Base-by-base conservation (phyloP, 768 basidiomycete species). In the Xerocomellus chrysenteron region DNA sequence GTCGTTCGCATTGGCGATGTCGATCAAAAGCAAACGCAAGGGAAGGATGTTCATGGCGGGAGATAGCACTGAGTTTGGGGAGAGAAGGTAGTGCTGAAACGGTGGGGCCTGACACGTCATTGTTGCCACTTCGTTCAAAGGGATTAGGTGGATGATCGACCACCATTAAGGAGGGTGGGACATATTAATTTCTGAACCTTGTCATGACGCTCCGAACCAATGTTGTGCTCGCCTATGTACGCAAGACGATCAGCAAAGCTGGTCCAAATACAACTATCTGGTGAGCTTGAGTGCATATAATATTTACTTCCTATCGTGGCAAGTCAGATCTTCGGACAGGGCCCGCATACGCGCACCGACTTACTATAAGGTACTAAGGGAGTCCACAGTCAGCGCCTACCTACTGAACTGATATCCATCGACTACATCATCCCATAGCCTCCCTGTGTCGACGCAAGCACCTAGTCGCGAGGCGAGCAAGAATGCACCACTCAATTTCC, bases 401-500 rank as follows among this genome's bases (percentile, higher is more conserved):
- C 36, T 41, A 35, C 14, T 17, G 33, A 70, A 66, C 35, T 54
- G 60, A 37, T 69, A 69, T 42, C 52, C 50, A 28, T 43, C n/a
- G 5, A 85, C 79, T 13, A 87, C 81, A 44, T 80, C 79, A 52
- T 91, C 85, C 94, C 94, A 95, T 41, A 98, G 69, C 24, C 66
- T 73, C 67, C 77, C 80, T 51, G 92, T 88, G 67, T 94, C 82
- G 14, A 98, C 83, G 0, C 74, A 79, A 10, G 91, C 92, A 28
- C 79, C 80, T 24, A 98, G 74, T 50, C 89, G 80, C 21, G 89
- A 82, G 8, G 91, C 90, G 2, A 94, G 77, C 58, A 94, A 72
- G 70, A 93, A 92, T 5, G 87, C 83, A 0, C 91, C 90, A 59
- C 90, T 91, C 66, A 93, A 63, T 78, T 93, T 94, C 66, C 90